Conservation (phyloP, 768 basidiomycete species). For the Termitomyces sp. region DNA sequence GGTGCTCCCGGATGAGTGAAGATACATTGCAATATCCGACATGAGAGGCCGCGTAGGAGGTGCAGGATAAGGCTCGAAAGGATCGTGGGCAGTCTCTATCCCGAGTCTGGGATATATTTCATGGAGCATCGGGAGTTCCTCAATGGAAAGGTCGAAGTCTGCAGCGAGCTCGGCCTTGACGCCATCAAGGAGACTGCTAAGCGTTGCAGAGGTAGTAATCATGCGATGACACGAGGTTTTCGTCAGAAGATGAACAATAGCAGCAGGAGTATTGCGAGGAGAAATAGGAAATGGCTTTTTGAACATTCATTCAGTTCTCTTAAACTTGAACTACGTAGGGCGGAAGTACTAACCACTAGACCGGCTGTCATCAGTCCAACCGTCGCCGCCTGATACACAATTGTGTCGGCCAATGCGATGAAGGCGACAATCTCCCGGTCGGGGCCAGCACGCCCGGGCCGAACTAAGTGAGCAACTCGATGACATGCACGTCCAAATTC, state of each 20-base stretch:
- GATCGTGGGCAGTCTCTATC: conserved; percentile 3
- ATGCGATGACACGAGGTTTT: conserved; percentile 26
- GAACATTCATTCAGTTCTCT: not conserved
- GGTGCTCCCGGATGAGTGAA: conserved; percentile 37
- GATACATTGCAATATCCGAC: conserved; percentile 14
- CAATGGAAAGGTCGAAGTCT: conserved; percentile 12
- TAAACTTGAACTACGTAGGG: too few species aligned
- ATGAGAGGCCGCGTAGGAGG: not conserved
- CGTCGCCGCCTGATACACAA: conserved; percentile 30
- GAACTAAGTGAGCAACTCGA: conserved; percentile 26
- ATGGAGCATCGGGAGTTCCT: conserved; percentile 6
- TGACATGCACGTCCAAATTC: conserved; percentile 36
- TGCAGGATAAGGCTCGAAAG: conserved; percentile 9
- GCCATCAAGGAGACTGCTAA: conserved; percentile 16
- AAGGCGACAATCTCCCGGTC: conserved; percentile 23
- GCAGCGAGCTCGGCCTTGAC: conserved; percentile 15
- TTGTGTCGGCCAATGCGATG: conserved; percentile 19
- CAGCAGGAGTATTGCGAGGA: conserved; percentile 22
- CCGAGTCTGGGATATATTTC: conserved; percentile 13
- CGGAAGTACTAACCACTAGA: conserved; percentile 17
- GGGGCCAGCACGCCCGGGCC: conserved; percentile 17
- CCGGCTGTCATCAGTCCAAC: conserved; percentile 25
- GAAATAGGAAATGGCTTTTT: conserved; percentile 27
- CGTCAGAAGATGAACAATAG: conserved; percentile 21
- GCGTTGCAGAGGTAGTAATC: conserved; percentile 21